Conservation (phyloP, 805 yeast species). For the Sugiyamaella valdiviana region DNA sequence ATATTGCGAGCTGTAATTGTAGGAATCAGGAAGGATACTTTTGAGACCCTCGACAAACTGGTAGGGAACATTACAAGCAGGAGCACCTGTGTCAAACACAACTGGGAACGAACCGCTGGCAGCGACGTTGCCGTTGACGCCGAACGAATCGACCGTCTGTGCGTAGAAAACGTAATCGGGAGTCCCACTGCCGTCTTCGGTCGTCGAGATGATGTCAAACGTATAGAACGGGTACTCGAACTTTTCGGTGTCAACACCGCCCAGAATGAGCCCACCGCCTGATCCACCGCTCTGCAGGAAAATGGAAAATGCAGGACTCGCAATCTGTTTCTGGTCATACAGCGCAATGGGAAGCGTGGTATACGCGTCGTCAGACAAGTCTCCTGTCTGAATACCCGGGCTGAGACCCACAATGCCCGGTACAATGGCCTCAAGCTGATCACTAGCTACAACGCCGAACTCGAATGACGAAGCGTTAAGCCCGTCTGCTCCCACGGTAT, state of each 20-base stretch:
- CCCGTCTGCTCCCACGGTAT: constrained; percentile 19
- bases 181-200: background rate
- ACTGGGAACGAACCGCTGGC: constrained; percentile 5
- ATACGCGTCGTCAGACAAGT: constrained; percentile 46
- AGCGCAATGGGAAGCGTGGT: constrained; percentile 50
- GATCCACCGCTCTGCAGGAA: constrained; percentile 40
- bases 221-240: constrained; percentile 25
- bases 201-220: constrained; percentile 16
- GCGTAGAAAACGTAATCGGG: background rate
- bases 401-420: constrained; percentile 49
- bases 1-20: constrained; percentile 11
- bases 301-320: constrained; percentile 56
- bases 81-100: constrained; percentile 32
- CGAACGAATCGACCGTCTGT: background rate
- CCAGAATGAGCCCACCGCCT: constrained; percentile 28
- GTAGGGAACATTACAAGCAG: constrained; percentile 27
- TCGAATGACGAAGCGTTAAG: constrained; percentile 19
- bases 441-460: constrained; percentile 27
- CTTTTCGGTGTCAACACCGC: constrained; percentile 26
- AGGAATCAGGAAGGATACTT: constrained; percentile 20
- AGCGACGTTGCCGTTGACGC: background rate
- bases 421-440: constrained; percentile 45
- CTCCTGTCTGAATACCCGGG: constrained; percentile 41
- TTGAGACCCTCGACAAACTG: constrained; percentile 28
- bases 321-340: constrained; percentile 51